A percentile compares a stretch with the other conserved stretches of the same genome.
Conservation (phyloP, 169 alveolate genomes). For the Ichthyophthirius multifiliis region DNA sequence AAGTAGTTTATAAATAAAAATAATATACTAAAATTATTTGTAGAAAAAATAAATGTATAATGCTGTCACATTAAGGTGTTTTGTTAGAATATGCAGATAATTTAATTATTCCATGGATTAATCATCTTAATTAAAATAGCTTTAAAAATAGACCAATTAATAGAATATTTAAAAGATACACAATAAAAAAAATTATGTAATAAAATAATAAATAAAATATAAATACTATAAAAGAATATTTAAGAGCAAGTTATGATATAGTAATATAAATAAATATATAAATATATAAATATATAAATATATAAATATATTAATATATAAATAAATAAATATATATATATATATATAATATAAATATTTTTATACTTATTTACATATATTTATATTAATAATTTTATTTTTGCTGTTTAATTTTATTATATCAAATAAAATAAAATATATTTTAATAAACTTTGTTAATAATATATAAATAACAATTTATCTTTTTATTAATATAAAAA, state of each 20-base stretch:
- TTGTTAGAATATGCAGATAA: neutral
- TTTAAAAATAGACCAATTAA: neutral
- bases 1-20: neutral
- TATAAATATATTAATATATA: too few relatives aligned
- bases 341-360: too few relatives aligned
- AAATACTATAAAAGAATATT: neutral
- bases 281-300: neutral
- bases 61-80: neutral
- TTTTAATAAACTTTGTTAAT: too few relatives aligned
- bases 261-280: neutral
- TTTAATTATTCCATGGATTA: neutral
- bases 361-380: too few relatives aligned
- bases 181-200: neutral
- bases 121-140: neutral
- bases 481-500: neutral
- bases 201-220: neutral
- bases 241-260: slow-evolving; percentile 3
- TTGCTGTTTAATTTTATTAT: neutral
- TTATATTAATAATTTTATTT: neutral
- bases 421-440: neutral
- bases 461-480: too few relatives aligned
- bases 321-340: too few relatives aligned
- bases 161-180: neutral
- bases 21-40: neutral
- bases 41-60: neutral